Base-by-base conservation (phyloP, 345 rosid species). In the Populus davidiana region DNA sequence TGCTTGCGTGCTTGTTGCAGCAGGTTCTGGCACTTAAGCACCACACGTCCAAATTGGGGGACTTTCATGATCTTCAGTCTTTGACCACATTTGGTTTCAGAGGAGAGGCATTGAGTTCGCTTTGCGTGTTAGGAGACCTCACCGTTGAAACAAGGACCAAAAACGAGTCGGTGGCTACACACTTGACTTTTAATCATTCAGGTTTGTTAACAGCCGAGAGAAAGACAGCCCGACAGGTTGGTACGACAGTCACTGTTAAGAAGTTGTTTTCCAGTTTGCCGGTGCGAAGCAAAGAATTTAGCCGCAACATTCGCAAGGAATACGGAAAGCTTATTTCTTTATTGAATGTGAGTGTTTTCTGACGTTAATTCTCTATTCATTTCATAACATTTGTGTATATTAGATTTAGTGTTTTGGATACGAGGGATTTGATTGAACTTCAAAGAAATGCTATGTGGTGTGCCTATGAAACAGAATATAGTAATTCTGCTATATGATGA, bases 71-170 rank as follows among this genome's bases (percentile, higher is more conserved):
- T 81, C 94, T 96, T 75, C 92, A 90, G 84, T 89, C 87, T 74
- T 64, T 96, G 84, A 79, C 89, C 39, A 93, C 96, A 13, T 96
- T 87, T 78, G 99, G 99, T 75, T 96, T 96, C 76, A 84, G 99
- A 84, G 99, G 99, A 75, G 99, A 96, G 87, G 99, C 99, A 7
- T 39, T 96, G 79, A 96, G 99, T 74, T 92, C 99, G 16, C 98
- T 96, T 16, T 96, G 93, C 76, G 89, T 92, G 5, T 85, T 96
- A 80, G 99, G 96, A 0, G 85, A 86, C 70, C 85, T 96, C 81
- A 90, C 92, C 11, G 89, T 96, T 56, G 98, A 96, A 74, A 96
- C 99, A 0, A 86, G 95, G 78, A 91, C 97, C 0, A 89, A 84
- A 66, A 79, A 90, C 20, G 99, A 96, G 84, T 18, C 87, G 0